Base-by-base conservation (phyloP, 768 basidiomycete species). In the Hirschioporus abietinus region DNA sequence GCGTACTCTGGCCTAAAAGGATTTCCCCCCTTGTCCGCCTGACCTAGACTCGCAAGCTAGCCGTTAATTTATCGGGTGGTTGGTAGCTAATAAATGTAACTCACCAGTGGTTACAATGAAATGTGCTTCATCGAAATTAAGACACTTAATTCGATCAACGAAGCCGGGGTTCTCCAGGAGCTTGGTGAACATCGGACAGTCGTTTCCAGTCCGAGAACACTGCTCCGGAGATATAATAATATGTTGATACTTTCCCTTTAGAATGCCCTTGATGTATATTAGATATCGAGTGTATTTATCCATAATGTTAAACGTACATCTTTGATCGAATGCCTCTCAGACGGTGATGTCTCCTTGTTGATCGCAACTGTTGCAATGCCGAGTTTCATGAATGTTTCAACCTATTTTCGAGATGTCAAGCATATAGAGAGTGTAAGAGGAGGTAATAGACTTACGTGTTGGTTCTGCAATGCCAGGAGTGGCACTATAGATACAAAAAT, bases 321-420 rank as follows among this genome's bases (percentile, higher is more conserved):
- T 52, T 52, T 20, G 12, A 52, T 52, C 42, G 42, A 15, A 20
- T 52, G 15, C 12, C 42, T 52, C 42, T 52, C 42, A 15, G 20
- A 5, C 20, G 42, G 42, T 15, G 72, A 66, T 17, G 71, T 75
- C 42, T 68, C 72, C 42, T 67, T 66, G 52, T 75, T 75, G 23
- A 75, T 69, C 0, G 73, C 73, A 15, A 74, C 58, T 26, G 72
- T 25, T 25, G 63, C 64, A 60, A 75, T 67, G 10, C 69, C 67
- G 25, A 70, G 73, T 24, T 61, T 59, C 15, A 62, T 34, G 36
- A 73, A 74, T 63, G 69, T 69, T 4, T 58, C 34, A 7, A 73
- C 71, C 65, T 75, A 68, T 23, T 30, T 3, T 52, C 8, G 42
- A 5, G 20, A 15, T 20, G 20, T 52, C 42, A 52, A 10, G 12